These are phyloP conservation scores for Drechslera avenae DNA, from an alignment of 2,329 filamentous ascomycete species.

Conservation along the genomic window DNA sequence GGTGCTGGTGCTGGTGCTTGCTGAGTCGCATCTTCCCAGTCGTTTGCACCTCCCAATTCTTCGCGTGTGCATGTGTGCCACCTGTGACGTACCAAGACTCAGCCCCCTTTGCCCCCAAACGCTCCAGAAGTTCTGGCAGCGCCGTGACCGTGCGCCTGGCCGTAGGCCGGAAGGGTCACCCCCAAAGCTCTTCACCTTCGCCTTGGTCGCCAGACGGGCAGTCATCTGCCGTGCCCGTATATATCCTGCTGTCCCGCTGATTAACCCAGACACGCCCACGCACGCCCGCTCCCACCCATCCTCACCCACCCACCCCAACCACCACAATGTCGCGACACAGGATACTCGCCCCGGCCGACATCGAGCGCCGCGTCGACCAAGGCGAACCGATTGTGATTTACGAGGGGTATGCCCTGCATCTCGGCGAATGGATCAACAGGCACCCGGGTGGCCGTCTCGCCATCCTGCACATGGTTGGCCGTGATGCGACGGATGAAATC, in stretches of 20 bases:
- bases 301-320: slow-evolving; percentile 4
- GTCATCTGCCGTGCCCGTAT: slow-evolving; percentile 11
- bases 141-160: slow-evolving; percentile 17
- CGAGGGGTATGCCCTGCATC: slow-evolving; percentile 59
- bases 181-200: slow-evolving; percentile 10
- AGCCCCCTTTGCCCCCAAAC: slow-evolving; percentile 17
- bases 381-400: slow-evolving; percentile 63
- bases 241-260: slow-evolving; percentile 15
- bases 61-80: slow-evolving; percentile 8
- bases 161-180: slow-evolving; percentile 7
- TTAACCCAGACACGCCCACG: background rate
- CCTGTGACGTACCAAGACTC: slow-evolving; percentile 16
- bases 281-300: slow-evolving; percentile 3
- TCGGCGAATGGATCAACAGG: slow-evolving; percentile 63
- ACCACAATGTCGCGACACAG: slow-evolving; percentile 28
- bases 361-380: slow-evolving; percentile 60
- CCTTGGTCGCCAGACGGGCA: slow-evolving; percentile 3
- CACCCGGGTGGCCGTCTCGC: slow-evolving; percentile 66
- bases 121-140: slow-evolving; percentile 10
- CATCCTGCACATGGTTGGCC: slow-evolving; percentile 66
- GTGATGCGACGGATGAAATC: slow-evolving; percentile 65
- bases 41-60: background rate
- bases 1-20: background rate
- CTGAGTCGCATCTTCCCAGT: slow-evolving; percentile 7
- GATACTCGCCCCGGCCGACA: slow-evolving; percentile 52